Conservation (phyloP, 495 filamentous ascomycete genomes). For the Penicillium chermesinum region DNA sequence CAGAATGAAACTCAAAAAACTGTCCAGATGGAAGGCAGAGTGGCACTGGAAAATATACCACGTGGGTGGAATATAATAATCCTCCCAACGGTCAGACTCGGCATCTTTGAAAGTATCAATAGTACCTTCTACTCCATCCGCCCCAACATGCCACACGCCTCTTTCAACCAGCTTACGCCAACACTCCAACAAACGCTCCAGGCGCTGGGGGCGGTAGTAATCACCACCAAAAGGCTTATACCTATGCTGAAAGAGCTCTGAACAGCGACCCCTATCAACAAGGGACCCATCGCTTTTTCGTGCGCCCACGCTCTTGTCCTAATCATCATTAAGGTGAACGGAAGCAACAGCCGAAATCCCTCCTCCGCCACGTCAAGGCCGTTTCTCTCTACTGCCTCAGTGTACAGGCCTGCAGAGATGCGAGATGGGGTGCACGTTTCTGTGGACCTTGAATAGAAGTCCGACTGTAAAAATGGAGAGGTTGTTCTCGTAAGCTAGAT, state of each 20-base stretch:
- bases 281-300: constrained; percentile 12
- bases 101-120: constrained; percentile 17
- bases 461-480: constrained; percentile 7
- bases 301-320: constrained; percentile 7
- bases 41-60: constrained; percentile 12
- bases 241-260: constrained; percentile 17
- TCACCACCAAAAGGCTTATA: constrained; percentile 15
- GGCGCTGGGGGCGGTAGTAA: constrained; percentile 12
- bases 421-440: constrained; percentile 6
- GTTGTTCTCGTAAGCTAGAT: constrained; percentile 10
- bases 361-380: constrained; percentile 10
- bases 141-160: constrained; percentile 14
- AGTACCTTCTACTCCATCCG: constrained; percentile 14
- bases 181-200: constrained; percentile 15
- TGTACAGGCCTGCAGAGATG: constrained; percentile 18
- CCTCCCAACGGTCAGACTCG: constrained; percentile 11
- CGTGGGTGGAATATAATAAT: constrained; percentile 13
- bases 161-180: constrained; percentile 14
- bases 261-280: constrained; percentile 9
- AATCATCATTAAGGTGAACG: constrained; percentile 13
- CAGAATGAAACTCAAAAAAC: no score
- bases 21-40: constrained; percentile 1
- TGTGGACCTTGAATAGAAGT: constrained; percentile 9
- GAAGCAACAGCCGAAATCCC: constrained; percentile 18
- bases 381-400: constrained; percentile 9